Percentiles rank a stretch among this genome's conserved stretches.
Conservation (phyloP, 345 rosid species). For the Salix brachista region DNA sequence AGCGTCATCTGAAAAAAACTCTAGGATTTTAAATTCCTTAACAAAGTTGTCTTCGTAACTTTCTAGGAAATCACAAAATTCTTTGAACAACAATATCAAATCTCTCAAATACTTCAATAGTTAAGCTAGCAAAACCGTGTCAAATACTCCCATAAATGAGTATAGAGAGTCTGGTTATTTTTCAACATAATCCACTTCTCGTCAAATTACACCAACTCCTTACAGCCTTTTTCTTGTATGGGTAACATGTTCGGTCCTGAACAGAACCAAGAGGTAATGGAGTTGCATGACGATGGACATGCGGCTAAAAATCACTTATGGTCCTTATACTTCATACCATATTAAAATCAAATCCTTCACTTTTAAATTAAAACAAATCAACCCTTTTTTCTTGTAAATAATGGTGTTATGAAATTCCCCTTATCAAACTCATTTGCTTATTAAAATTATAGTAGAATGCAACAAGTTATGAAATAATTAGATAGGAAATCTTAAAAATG, state of each 20-base stretch:
- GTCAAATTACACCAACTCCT: conserved; percentile 3
- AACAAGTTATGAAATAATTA: background rate
- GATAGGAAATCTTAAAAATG: background rate
- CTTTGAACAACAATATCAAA: background rate
- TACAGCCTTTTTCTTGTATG: background rate
- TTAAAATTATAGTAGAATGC: background rate
- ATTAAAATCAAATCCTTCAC: background rate
- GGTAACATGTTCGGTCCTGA: background rate
- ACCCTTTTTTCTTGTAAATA: background rate
- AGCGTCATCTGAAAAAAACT: conserved; percentile 22
- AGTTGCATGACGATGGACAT: background rate
- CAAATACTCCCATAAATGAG: background rate
- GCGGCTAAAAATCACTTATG: background rate
- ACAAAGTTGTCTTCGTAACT: background rate
- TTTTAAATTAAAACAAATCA: background rate
- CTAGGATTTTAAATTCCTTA: conserved; percentile 6
- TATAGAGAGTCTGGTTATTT: background rate
- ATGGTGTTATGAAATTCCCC: background rate
- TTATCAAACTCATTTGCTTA: background rate
- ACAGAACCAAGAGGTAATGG: background rate
- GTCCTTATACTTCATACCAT: background rate
- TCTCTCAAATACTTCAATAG: background rate
- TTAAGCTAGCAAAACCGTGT: conserved; percentile 8
- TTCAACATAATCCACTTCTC: conserved; percentile 18
- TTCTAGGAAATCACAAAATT: background rate